phyloP scores from a whole-genome alignment of 2,329 filamentous ascomycete genomes.

The Knoxdaviesia capensis region DNA sequence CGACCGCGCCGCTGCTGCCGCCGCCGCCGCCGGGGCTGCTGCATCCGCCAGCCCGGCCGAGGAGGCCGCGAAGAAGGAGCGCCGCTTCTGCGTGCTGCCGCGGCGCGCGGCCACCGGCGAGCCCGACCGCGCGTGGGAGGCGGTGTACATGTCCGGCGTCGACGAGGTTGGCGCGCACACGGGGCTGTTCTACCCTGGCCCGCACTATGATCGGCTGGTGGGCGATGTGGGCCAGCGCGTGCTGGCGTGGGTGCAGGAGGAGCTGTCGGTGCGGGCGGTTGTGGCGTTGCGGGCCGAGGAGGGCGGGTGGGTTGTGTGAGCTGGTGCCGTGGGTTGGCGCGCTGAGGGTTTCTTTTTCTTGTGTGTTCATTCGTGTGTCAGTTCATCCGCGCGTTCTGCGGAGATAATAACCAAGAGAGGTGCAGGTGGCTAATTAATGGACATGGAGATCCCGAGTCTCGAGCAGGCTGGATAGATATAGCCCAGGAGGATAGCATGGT shows the following conservation, averaged over 20 bases:
- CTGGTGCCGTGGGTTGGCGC: too few species aligned
- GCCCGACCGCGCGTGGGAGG: conserved; percentile 53
- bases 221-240: conserved; percentile 50
- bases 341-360: too few species aligned
- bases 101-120: conserved; percentile 23
- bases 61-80: conserved; percentile 28
- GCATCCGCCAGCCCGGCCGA: not conserved
- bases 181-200: conserved; percentile 53
- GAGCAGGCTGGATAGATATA: too few species aligned
- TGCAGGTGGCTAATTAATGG: too few species aligned
- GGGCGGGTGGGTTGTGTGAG: not conserved
- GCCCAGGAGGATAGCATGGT: too few species aligned
- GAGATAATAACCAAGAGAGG: too few species aligned
- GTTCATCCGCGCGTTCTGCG: not conserved
- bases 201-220: conserved; percentile 59
- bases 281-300: not conserved
- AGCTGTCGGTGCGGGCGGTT: conserved; percentile 22
- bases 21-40: conserved; percentile 5
- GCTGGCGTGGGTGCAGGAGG: conserved; percentile 48
- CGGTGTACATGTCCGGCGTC: conserved; percentile 62
- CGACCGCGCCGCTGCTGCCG: conserved; percentile 12
- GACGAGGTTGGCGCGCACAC: conserved; percentile 79
- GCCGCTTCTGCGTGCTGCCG: conserved; percentile 65
- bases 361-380: not conserved
- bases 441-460: too few species aligned